phyloP scores from a whole-genome alignment of 306 rosid genomes.

The Pyrus pyrifolia region DNA sequence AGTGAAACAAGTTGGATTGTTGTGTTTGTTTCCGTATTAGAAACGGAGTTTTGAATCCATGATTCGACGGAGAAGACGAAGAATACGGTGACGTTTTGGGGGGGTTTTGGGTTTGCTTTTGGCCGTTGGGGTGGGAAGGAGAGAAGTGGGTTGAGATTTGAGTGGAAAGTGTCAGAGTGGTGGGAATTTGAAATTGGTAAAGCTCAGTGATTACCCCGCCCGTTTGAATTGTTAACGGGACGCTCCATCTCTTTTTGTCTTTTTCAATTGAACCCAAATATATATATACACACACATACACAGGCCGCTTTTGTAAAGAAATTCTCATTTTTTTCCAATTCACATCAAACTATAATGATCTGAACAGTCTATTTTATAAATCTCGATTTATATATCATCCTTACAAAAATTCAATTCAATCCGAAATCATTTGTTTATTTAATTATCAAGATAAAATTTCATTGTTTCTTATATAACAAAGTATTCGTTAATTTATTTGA shows the following conservation, averaged over 20 bases:
- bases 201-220: conserved; percentile 2
- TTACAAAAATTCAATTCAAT: too few relatives aligned
- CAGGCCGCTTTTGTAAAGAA: too few relatives aligned
- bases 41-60: neutral
- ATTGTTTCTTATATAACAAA: too few relatives aligned
- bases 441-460: too few relatives aligned
- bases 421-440: too few relatives aligned
- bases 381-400: too few relatives aligned
- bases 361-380: too few relatives aligned
- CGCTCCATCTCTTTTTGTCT: neutral
- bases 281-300: too few relatives aligned
- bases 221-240: neutral
- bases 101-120: neutral
- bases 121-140: neutral
- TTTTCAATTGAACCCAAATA: neutral
- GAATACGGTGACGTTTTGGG: neutral
- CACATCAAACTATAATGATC: too few relatives aligned
- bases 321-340: too few relatives aligned
- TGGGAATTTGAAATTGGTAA: neutral
- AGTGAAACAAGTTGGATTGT: neutral
- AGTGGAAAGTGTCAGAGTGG: neutral
- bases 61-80: neutral
- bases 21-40: neutral
- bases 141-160: neutral
- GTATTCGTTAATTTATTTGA: too few relatives aligned